Base-by-base conservation (phyloP, 768 basidiomycete genomes). In the Lanmaoa rubissima region DNA sequence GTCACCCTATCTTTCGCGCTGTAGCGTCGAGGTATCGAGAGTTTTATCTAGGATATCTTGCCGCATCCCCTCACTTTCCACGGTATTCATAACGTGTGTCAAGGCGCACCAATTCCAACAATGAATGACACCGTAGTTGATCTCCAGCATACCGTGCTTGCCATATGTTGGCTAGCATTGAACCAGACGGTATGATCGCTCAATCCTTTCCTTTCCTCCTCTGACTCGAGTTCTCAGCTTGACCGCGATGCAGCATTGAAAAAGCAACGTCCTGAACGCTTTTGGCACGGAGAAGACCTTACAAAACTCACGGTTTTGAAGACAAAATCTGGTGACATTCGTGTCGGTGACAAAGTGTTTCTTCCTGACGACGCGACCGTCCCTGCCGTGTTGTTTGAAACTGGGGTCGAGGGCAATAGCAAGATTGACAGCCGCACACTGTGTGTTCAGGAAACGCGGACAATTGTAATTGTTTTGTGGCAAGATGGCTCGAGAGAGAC, bases 81-180 rank as follows among this genome's bases (percentile, higher is more conserved):
- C 48, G 76, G 75, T 44, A 60, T 81, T n/a, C 77, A 82, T 49
- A 78, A 68, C 48, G 74, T 74, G 60, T 74, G 82, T 44, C 71
- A 79, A 48, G 76, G 80, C 24, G 72, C 76, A 54, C 75, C 72
- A 59, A 70, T 75, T 47, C 74, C 78, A 14, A 76, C 76, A 39
- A 66, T 65, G 14, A 72, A 74, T 14, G 88, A 90, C 56, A 86
- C 83, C 1, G 87, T 93, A 31, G 75, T 94, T 36, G 79, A 82
- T 24, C 80, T 93, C 28, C 83, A 81, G 59, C 92, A 91, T 55
- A 88, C 83, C 16, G 86, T 89, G 40, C 82, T 93, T 58, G 90
- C 88, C 14, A 75, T 96, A 45, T 81, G 86, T 47, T 96, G 94
- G 94, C 77, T 94, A 5, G 94, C 92, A 19, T 75, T 96, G 51